These are phyloP conservation scores for Cinchona pubescens DNA, from an alignment of 257 asterid species.

Conservation along the genomic window DNA sequence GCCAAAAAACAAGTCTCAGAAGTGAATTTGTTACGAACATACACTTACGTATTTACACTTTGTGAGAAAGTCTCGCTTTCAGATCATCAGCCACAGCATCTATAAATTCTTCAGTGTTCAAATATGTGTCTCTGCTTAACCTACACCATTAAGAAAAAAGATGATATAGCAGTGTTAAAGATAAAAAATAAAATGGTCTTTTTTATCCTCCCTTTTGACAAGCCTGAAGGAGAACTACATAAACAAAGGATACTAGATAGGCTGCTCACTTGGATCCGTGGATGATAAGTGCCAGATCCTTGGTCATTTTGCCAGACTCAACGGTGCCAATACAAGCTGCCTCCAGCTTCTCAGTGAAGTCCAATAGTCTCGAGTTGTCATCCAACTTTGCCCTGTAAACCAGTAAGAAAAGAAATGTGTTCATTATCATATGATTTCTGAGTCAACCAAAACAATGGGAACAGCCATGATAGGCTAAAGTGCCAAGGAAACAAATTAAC, in stretches of 20 bases:
- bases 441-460: not conserved
- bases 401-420: not conserved
- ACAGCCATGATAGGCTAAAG: not conserved
- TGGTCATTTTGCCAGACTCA: conserved; percentile 97
- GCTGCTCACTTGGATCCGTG: conserved; percentile 83
- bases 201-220: not conserved
- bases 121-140: conserved; percentile 59
- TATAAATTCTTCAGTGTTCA: conserved; percentile 88
- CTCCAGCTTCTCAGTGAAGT: conserved; percentile 85
- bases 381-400: conserved; percentile 82
- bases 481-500: not conserved
- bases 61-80: conserved; percentile 62
- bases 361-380: conserved; percentile 71
- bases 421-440: not conserved
- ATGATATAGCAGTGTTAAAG: not conserved
- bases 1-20: not conserved
- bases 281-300: conserved; percentile 91
- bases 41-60: conserved; percentile 36
- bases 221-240: not conserved
- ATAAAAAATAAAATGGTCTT: not conserved
- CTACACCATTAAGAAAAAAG: conserved; percentile 32
- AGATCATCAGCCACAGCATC: conserved; percentile 90
- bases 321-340: conserved; percentile 87
- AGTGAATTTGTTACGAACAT: not conserved
- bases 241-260: not conserved